Evolutionary conservation across 345 rosid species (phyloP).

Genomic region (Salix exigua): DNA sequence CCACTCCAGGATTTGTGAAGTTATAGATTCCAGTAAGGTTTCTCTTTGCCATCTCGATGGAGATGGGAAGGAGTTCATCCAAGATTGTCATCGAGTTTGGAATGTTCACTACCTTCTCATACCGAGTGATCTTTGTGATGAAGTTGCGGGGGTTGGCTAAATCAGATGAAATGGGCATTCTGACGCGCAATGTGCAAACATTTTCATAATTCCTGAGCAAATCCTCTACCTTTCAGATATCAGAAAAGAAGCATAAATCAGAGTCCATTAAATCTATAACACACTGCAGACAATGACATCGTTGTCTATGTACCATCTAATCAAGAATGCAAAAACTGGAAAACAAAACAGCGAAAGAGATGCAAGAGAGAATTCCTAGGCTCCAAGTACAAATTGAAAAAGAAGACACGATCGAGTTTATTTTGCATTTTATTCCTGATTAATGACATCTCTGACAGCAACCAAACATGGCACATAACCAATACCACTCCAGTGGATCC

Average conservation of each 20-base stretch:
- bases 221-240: conserved; percentile 58
- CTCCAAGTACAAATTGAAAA: too few relatives aligned
- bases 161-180: conserved; percentile 91
- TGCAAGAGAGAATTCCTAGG: not conserved
- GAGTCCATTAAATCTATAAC: not conserved
- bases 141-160: conserved; percentile 78
- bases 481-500: not conserved
- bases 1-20: conserved; percentile 86
- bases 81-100: conserved; percentile 94
- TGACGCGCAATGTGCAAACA: conserved; percentile 80
- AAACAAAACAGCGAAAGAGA: not conserved
- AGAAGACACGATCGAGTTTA: too few relatives aligned
- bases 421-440: not conserved
- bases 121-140: conserved; percentile 75
- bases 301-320: not conserved
- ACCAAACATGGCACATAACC: not conserved
- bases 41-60: conserved; percentile 93
- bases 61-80: conserved; percentile 82
- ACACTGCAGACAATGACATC: too few relatives aligned
- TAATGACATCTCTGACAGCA: not conserved
- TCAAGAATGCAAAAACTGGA: not conserved
- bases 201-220: conserved; percentile 77
- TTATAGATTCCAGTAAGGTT: conserved; percentile 90
- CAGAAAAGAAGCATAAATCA: not conserved
- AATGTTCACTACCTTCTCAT: conserved; percentile 79